These are phyloP conservation scores for Crithidia brevicula DNA, from an alignment of 208 protist genomes.

Conservation along the genomic window DNA sequence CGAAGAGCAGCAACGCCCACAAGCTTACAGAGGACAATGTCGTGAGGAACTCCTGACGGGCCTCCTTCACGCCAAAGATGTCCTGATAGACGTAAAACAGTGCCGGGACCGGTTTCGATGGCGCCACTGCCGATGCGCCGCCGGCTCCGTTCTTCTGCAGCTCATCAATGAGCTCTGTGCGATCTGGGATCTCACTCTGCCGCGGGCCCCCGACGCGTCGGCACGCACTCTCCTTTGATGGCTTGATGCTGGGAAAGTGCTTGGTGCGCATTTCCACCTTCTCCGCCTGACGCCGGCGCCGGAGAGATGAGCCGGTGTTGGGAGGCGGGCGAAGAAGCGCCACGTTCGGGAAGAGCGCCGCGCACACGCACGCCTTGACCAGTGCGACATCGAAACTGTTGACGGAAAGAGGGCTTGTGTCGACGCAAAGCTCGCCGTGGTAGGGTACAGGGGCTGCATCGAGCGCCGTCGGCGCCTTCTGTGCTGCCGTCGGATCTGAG, in stretches of 20 bases:
- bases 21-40: conserved; percentile 72
- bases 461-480: too few relatives aligned
- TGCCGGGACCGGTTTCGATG: conserved; percentile 33
- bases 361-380: conserved; percentile 87
- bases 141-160: background rate
- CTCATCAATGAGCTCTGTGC: conserved; percentile 41
- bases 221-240: conserved; percentile 81
- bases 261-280: conserved; percentile 71
- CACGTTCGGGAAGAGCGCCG: conserved; percentile 85
- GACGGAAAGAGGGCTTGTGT: conserved; percentile 65
- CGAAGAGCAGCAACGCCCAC: conserved; percentile 88
- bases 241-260: conserved; percentile 52
- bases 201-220: conserved; percentile 55
- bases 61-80: conserved; percentile 70
- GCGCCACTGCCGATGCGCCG: background rate
- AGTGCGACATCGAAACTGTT: conserved; percentile 68
- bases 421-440: conserved; percentile 49
- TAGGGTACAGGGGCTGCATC: conserved; percentile 10
- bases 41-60: conserved; percentile 68
- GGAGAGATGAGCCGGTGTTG: conserved; percentile 11
- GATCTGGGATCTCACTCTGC: conserved; percentile 23
- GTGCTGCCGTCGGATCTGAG: background rate
- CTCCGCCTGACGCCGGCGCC: background rate
- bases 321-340: conserved; percentile 66
- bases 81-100: conserved; percentile 84